Evolutionary conservation across 352 stramenopile genomes (phyloP), one percentile per base, ranked within the genome.

Genomic region (Globisporangium abappressorium): DNA sequence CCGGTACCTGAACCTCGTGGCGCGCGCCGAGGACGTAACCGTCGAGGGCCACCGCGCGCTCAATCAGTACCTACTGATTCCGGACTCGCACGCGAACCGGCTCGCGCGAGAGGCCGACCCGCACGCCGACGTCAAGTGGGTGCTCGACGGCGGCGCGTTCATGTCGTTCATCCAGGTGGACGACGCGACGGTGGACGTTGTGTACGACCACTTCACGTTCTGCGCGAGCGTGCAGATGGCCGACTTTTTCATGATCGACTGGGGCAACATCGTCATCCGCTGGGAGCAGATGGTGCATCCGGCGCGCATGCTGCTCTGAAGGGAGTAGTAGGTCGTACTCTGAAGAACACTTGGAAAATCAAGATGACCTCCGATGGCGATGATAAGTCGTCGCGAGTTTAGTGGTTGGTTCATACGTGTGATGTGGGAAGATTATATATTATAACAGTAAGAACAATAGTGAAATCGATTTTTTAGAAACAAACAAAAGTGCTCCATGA

Each of bases 261-360:
- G 74, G 62, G 75, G 79, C 15, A 74, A 76, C 57, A 82, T 90
- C 24, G 76, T 82, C 62, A 78, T 84, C 49, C 78, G 81, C 11
- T 90, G 81, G 81, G 81, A 90, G 64, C 78, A 88, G 60, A 49
- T 84, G 14, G 79, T 88, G 30, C 74, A 80, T 8, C 81, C 81
- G 15, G 76, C 77, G 5, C 76, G 71, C 28, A 62, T 82, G 65
- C 79, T 89, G 24, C 54, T 59, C 24, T 59, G 53, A 57, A 14
- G 24, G 33, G 33, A 38, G 33, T 12, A 38, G 8, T 12, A 12
- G 33, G 33, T 38, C 1, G 33, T 38, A 38, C 33, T 38, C 33
- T 38, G 33, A 38, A 38, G 33, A 38, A 38, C 8, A 38, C 8
- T 38, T 3, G 36, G 36, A 46, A 46, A 2, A 15, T 46, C 12